Base-by-base conservation (phyloP, 345 rosid species). In the Populus nigra region DNA sequence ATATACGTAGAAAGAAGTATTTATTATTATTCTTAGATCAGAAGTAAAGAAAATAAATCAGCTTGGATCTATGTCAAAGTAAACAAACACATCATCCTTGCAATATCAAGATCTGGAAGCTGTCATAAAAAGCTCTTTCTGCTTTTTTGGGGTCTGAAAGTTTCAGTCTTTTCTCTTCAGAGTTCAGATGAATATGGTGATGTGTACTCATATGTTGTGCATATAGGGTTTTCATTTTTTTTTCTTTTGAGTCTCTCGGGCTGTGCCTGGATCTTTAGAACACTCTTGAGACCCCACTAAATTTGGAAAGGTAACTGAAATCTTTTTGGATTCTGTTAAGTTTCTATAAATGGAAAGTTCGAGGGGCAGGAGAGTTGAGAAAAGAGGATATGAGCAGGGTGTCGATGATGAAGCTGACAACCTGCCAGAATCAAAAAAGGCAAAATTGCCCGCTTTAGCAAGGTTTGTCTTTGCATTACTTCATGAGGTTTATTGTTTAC, bases 361-460 rank as follows among this genome's bases (percentile, higher is more conserved):
- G 53, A 82, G 90, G 82, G 87, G 82, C 83, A 88, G 90, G 85
- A 88, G 93, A 33, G 73, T 71, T 10, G 85, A 82, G 50, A 82
- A 82, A 68, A 82, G 85, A 72, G 92, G 88, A 45, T 84, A 80
- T 82, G 90, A 88, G 69, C 83, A 86, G 76, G 78, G 82, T 77
- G 79, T 78, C 77, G 92, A 86, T 71, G 91, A 89, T 80, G 85
- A 76, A 72, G 74, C 72, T 77, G 89, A 81, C 63, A 77, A 82
- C 75, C 63, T 83, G 65, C 85, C 88, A 1, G 95, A 87, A 77
- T 83, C 93, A 11, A 94, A 94, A 83, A 94, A 82, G 86, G 86
- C 89, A 59, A 94, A 88, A 80, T 45, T 91, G 76, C 98, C 97
- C 25, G 92, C 92, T 80, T 90, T 94, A 77, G 97, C 95, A 69